Conservation (phyloP, 768 basidiomycete genomes). For the Lactarius sanguifluus region DNA sequence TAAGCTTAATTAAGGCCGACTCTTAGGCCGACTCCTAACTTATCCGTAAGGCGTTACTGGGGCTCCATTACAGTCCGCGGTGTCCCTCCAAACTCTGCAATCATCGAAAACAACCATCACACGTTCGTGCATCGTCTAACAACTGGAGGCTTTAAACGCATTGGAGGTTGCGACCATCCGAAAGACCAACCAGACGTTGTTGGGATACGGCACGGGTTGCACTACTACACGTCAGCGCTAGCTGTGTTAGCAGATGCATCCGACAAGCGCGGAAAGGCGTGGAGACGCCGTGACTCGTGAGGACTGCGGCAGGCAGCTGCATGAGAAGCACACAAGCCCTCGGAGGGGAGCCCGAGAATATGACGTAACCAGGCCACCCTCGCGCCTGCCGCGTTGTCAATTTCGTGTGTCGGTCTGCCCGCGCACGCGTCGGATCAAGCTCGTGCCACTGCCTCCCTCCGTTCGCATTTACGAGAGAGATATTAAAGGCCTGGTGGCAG, state of each 20-base stretch:
- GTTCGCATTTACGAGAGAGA: conserved; percentile 53
- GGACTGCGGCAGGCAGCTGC: conserved; percentile 66
- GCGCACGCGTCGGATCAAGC: conserved; percentile 40
- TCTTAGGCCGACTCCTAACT: too few relatives aligned
- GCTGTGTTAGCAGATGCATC: conserved; percentile 67
- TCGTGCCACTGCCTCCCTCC: conserved; percentile 35
- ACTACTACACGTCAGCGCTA: conserved; percentile 84
- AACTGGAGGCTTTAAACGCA: conserved; percentile 34
- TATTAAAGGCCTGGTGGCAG: conserved; percentile 60
- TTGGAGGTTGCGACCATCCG: conserved; percentile 50
- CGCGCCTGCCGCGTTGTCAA: conserved; percentile 79
- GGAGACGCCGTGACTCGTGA: conserved; percentile 52
- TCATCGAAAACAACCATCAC: conserved; percentile 36
- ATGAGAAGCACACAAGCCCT: conserved; percentile 33
- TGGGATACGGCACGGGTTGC: conserved; percentile 56
- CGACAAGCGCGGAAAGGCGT: conserved; percentile 36
- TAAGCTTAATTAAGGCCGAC: too few relatives aligned
- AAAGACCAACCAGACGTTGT: conserved; percentile 89
- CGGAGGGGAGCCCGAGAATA: conserved; percentile 66
- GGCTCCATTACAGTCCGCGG: too few relatives aligned
- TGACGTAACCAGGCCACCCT: conserved; percentile 89
- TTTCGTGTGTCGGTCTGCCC: conserved; percentile 70
- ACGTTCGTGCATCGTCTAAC: conserved; percentile 43
- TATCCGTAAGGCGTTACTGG: too few relatives aligned
- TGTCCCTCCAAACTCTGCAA: too few relatives aligned